Evolutionary conservation across 129 eudicot genomes (phyloP).

Genomic region (Chrysanthemum seticuspe): DNA sequence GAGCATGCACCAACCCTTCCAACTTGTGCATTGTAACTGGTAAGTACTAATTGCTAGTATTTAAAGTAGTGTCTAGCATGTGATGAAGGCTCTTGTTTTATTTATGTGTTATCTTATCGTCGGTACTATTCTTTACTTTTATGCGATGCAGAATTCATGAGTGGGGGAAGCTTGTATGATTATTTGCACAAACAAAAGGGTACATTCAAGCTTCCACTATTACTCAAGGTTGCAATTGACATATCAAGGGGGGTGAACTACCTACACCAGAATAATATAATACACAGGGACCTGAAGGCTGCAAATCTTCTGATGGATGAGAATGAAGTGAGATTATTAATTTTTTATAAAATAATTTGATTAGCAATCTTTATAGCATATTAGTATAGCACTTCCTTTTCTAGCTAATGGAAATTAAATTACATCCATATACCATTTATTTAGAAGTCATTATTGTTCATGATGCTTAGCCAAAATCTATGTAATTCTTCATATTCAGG

Average conservation of each 20-base stretch:
- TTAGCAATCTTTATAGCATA: too few species aligned
- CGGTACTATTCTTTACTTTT: slow-evolving; percentile 7
- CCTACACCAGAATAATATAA: slow-evolving; percentile 92
- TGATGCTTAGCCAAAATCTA: background rate
- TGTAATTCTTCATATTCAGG: slow-evolving; percentile 47
- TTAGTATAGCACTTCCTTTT: background rate
- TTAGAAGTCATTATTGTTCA: background rate
- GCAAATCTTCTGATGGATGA: slow-evolving; percentile 99
- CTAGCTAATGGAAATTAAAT: too few species aligned
- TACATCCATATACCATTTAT: too few species aligned
- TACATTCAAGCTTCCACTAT: slow-evolving; percentile 84
- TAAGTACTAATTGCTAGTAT: slow-evolving; percentile 16
- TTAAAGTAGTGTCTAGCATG: background rate
- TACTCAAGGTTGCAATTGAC: slow-evolving; percentile 89
- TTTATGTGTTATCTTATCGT: background rate
- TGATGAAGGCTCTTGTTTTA: background rate
- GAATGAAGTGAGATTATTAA: slow-evolving; percentile 68
- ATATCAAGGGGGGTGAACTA: slow-evolving; percentile 95
- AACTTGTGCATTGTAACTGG: slow-evolving; percentile 98
- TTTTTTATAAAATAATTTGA: background rate
- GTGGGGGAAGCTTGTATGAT: slow-evolving; percentile 98
- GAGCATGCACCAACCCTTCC: slow-evolving; percentile 95
- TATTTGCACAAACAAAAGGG: slow-evolving; percentile 94
- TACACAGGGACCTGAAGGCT: slow-evolving; percentile 97
- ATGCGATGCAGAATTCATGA: slow-evolving; percentile 63